Percentiles rank a stretch among this genome's conserved stretches.
Conservation (phyloP, 495 filamentous ascomycete species). For the Hypoxylon fragiforme region DNA sequence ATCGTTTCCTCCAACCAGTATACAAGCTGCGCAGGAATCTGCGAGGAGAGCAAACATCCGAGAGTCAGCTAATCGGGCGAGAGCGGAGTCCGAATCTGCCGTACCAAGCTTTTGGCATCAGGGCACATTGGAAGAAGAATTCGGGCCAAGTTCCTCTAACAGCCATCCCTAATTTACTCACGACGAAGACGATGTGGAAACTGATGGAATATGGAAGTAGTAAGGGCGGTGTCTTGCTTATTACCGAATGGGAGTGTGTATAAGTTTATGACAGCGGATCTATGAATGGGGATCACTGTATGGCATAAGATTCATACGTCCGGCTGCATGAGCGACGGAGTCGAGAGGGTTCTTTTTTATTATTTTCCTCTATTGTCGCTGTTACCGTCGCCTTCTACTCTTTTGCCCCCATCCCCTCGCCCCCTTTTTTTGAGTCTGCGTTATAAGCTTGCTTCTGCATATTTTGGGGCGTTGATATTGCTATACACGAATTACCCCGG, state of each 20-base stretch:
- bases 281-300: constrained; percentile 21
- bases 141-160: constrained; percentile 24
- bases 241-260: constrained; percentile 11
- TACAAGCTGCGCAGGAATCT: constrained; percentile 33
- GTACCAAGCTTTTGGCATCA: background rate
- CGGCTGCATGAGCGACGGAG: constrained; percentile 35
- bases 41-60: constrained; percentile 31
- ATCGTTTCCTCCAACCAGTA: constrained; percentile 6
- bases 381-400: background rate
- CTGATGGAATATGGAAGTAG: background rate
- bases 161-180: constrained; percentile 25
- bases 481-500: background rate
- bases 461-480: background rate
- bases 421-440: background rate
- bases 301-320: constrained; percentile 28
- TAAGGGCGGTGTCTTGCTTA: background rate
- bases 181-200: background rate
- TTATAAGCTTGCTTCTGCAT: constrained; percentile 6
- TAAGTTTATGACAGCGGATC: constrained; percentile 10
- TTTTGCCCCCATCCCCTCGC: background rate
- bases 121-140: constrained; percentile 18
- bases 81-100: constrained; percentile 31
- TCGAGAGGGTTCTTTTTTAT: constrained; percentile 22
- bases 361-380: background rate
- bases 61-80: constrained; percentile 21